Evolutionary conservation across 805 yeast species (phyloP).

Genomic region (Myxozyma melibiosi): DNA sequence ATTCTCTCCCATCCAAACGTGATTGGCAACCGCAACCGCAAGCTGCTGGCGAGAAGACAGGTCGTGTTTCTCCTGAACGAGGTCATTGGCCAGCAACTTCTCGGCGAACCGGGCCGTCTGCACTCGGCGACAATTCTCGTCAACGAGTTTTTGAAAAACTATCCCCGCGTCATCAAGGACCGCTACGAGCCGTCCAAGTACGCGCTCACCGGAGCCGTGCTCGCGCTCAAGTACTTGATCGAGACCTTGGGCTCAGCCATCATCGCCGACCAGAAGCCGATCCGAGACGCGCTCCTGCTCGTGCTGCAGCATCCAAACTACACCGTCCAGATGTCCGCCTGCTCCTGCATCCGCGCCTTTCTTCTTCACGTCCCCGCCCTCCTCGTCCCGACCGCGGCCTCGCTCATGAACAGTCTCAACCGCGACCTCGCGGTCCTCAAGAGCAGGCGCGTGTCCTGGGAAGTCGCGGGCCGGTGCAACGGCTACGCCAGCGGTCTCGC

Average conservation of each 20-base stretch:
- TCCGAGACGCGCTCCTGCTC: conserved; percentile 23
- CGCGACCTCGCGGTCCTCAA: conserved; percentile 34
- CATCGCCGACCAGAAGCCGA: conserved; percentile 28
- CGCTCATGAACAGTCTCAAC: conserved; percentile 32
- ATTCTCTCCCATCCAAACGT: conserved; percentile 28
- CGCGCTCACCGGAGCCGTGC: conserved; percentile 34
- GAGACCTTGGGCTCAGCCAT: conserved; percentile 40
- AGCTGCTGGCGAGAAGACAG: conserved; percentile 36
- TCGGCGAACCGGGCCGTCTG: conserved; percentile 40
- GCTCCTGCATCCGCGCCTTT: conserved; percentile 31
- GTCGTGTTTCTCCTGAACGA: conserved; percentile 36
- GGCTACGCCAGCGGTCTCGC: conserved; percentile 41
- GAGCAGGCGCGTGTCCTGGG: conserved; percentile 24
- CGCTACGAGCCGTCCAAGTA: conserved; percentile 34
- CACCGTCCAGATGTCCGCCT: conserved; percentile 30
- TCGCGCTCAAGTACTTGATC: conserved; percentile 34
- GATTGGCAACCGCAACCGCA: conserved; percentile 21
- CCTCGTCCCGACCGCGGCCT: conserved; percentile 32
- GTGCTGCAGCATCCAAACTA: conserved; percentile 32
- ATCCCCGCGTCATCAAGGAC: conserved; percentile 34
- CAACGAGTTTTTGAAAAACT: conserved; percentile 35
- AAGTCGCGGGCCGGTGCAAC: conserved; percentile 29
- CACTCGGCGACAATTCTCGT: conserved; percentile 34
- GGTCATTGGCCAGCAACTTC: conserved; percentile 35
- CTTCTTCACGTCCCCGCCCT: conserved; percentile 35